Evolutionary conservation across 1,284 basidiomycete genomes (phyloP).

Genomic region (Mycena sp.): DNA sequence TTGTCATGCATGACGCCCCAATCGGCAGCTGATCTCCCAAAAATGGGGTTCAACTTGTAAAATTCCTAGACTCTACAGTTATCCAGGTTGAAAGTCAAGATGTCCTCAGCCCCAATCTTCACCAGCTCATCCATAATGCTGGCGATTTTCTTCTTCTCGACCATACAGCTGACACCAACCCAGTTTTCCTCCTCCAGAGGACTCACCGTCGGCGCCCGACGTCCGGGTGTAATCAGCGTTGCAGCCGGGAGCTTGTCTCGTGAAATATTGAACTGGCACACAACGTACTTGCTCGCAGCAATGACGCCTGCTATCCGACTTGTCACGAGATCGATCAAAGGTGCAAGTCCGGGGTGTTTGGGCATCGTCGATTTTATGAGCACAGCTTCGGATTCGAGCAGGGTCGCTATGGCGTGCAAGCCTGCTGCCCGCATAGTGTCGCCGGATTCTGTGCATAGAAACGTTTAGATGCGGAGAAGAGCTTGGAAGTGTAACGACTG

Average conservation of each 20-base stretch:
- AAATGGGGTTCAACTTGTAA: no score
- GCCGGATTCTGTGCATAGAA: conserved; percentile 80
- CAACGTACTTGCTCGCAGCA: conserved; percentile 88
- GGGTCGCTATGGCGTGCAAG: conserved; percentile 90
- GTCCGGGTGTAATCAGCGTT: conserved; percentile 85
- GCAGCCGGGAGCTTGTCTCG: conserved; percentile 73
- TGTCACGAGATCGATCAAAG: conserved; percentile 86
- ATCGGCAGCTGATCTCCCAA: no score
- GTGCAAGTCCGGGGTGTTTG: conserved; percentile 72
- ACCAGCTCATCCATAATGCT: conserved; percentile 92
- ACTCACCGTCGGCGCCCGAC: conserved; percentile 90
- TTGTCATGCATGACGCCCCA: no score
- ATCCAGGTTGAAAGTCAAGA: conserved; percentile 89
- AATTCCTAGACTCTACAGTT: conserved; percentile 89
- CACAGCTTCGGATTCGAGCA: conserved; percentile 92
- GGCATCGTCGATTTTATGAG: conserved; percentile 86
- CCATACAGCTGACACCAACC: conserved; percentile 95
- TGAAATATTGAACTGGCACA: conserved; percentile 93
- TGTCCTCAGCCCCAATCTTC: conserved; percentile 87
- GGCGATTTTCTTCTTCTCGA: conserved; percentile 87
- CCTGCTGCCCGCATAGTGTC: conserved; percentile 99
- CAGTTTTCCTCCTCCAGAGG: conserved; percentile 87
- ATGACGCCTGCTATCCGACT: conserved; percentile 93
- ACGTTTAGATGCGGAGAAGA: neutral
- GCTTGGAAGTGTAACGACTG: conserved; percentile 43